Evolutionary conservation across 148 eudicot species (phyloP), one percentile per base, ranked within the genome.

Genomic region (Rhododendron mucronatum): DNA sequence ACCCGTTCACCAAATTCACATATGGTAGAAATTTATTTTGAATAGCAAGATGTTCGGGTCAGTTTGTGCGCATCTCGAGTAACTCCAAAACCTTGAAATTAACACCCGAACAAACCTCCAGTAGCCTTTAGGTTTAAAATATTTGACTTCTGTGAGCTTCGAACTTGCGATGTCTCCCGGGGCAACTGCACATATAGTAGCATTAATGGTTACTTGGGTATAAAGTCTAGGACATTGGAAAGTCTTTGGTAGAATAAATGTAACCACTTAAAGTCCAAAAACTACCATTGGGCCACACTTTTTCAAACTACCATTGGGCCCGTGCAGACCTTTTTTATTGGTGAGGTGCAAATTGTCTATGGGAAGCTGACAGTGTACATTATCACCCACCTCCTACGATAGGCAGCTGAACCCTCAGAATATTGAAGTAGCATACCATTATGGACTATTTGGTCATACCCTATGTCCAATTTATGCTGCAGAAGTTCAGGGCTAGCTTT

Each of bases 291-390:
- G 82, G 61, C 39, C 37, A 14, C 9, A 11, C 4, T 35, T 21
- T 82, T 82, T 82, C 33, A n/a, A 10, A 65, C 30, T 65, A 11
- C 30, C 33, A 65, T n/a, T 65, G 73, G 73, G 73, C 30, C 73
- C 73, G 21, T 65, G 73, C 9, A 65, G 30, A 65, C 30, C 4
- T 8, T 26, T 65, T 65, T 65, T 33, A 11, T 4, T 45, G 71
- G 50, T 63, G 84, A 83, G 26, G 57, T 67, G 85, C 41, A 67
- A 69, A 28, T 45, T 57, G 85, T 83, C 78, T 67, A 47, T 67
- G 85, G 57, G 20, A 83, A 83, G 16, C 85, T 69, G 78, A 67
- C 85, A 65, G 41, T 82, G 41, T 33, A 67, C n/a, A n/a, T 63
- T 33, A 67, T 63, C 51, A 26, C 12, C 50, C 28, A 12, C 51